phyloP scores from a whole-genome alignment of 23 red algal species.

The Cyanidioschyzon merolae region DNA sequence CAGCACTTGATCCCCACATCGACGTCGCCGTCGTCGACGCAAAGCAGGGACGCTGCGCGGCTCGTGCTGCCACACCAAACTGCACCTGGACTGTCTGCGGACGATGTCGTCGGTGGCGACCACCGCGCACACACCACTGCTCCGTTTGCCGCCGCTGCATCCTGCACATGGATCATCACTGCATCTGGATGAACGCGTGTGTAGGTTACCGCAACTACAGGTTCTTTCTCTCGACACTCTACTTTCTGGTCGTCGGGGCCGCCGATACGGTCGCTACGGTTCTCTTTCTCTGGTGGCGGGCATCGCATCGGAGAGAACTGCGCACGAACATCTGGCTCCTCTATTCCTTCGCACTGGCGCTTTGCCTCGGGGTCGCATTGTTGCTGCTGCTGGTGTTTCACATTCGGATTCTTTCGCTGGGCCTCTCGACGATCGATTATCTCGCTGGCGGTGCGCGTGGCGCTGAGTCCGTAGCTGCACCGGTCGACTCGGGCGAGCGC shows the following conservation, averaged over 20 bases:
- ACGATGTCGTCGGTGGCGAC: constrained; percentile 54
- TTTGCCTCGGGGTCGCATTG: neutral
- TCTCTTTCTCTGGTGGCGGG: neutral
- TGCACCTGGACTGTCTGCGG: constrained; percentile 30
- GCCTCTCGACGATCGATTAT: constrained; percentile 14
- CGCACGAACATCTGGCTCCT: neutral
- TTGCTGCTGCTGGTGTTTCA: neutral
- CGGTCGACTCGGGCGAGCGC: too few relatives aligned
- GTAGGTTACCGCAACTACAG: constrained; percentile 62
- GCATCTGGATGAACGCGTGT: constrained; percentile 81
- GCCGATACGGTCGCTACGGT: neutral
- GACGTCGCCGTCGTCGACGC: neutral
- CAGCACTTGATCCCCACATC: neutral
- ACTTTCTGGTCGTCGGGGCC: constrained; percentile 3
- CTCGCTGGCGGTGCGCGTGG: neutral
- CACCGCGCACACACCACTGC: constrained; percentile 88
- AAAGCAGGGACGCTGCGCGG: neutral
- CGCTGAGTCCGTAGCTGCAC: too few relatives aligned
- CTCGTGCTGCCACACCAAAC: too few relatives aligned
- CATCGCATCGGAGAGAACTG: neutral
- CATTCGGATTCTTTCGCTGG: neutral
- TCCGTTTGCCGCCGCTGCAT: constrained; percentile 65
- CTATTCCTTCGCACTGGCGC: constrained; percentile 2
- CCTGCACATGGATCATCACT: constrained; percentile 96
- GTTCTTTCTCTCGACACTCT: constrained; percentile 39